A percentile compares a stretch with the other conserved stretches of the same genome.
These are phyloP conservation scores for Begonia masoniana DNA, from an alignment of 306 rosid genomes.

Conservation along the genomic window DNA sequence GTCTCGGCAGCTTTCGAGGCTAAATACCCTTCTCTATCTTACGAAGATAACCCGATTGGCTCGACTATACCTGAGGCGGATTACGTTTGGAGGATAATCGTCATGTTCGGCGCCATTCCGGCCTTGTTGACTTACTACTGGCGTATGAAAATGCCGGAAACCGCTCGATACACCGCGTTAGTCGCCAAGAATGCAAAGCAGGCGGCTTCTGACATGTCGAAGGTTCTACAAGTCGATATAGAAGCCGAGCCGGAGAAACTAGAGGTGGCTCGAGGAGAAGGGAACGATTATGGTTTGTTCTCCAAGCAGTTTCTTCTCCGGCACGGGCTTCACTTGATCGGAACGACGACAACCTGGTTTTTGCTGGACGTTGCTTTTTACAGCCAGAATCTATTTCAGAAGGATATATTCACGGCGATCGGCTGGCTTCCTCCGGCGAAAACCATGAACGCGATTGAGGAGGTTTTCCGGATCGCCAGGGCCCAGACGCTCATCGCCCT, in stretches of 20 bases:
- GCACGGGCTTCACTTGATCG: constrained; percentile 71
- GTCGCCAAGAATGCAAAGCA: constrained; percentile 65
- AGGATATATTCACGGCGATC: constrained; percentile 74
- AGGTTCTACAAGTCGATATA: constrained; percentile 53
- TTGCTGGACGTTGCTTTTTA: constrained; percentile 73
- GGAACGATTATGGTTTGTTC: constrained; percentile 54
- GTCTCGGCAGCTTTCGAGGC: constrained; percentile 43
- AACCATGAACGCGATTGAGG: constrained; percentile 72
- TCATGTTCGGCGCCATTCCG: constrained; percentile 80
- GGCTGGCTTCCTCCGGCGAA: constrained; percentile 74
- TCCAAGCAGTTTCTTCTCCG: constrained; percentile 33
- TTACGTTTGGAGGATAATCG: constrained; percentile 68
- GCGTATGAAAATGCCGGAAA: constrained; percentile 86
- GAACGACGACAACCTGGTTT: constrained; percentile 75
- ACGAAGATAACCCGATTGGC: constrained; percentile 19
- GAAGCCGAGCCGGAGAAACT: constrained; percentile 28
- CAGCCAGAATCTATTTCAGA: constrained; percentile 82
- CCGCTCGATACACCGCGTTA: constrained; percentile 85
- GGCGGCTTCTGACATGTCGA: constrained; percentile 78
- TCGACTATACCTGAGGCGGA: constrained; percentile 61
- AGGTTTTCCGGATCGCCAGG: constrained; percentile 53
- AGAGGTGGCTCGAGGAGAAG: constrained; percentile 5
- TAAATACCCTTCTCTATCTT: constrained; percentile 36
- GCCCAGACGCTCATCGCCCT: constrained; percentile 86
- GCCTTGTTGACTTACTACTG: constrained; percentile 66